A percentile compares a stretch with the other conserved stretches of the same genome.
These are phyloP conservation scores for Ophiostoma angusticollis DNA, from an alignment of 2,329 filamentous ascomycete genomes.

Conservation along the genomic window DNA sequence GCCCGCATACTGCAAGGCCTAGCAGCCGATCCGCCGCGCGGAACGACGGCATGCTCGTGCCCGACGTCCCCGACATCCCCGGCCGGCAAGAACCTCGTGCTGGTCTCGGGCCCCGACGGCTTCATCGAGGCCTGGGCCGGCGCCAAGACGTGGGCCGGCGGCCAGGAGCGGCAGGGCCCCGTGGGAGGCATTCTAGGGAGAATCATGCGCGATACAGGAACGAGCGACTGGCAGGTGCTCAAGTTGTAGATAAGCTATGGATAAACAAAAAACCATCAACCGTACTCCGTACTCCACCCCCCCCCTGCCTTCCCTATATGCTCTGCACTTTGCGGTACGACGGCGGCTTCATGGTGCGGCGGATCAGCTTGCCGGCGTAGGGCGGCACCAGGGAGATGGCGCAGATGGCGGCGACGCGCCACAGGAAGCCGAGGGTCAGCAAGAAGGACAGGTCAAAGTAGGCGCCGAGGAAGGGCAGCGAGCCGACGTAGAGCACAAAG, in stretches of 20 bases:
- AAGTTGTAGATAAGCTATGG: slow-evolving; percentile 30
- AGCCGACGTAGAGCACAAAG: slow-evolving; percentile 64
- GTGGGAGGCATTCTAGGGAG: slow-evolving; percentile 55
- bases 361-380: slow-evolving; percentile 74
- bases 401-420: slow-evolving; percentile 71
- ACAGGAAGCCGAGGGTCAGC: slow-evolving; percentile 66
- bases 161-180: slow-evolving; percentile 61
- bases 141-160: slow-evolving; percentile 60
- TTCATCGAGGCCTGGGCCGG: slow-evolving; percentile 76
- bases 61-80: no score
- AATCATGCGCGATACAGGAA: slow-evolving; percentile 32
- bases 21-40: not conserved
- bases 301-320: slow-evolving; percentile 29
- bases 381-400: slow-evolving; percentile 75
- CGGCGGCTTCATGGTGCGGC: slow-evolving; percentile 75
- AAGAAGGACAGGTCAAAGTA: slow-evolving; percentile 83
- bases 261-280: not conserved
- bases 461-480: slow-evolving; percentile 71
- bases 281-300: no score
- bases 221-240: slow-evolving; percentile 37
- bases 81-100: slow-evolving; percentile 47
- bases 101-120: slow-evolving; percentile 83
- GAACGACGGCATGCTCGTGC: no score
- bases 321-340: slow-evolving; percentile 88
- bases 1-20: not conserved